phyloP scores from a whole-genome alignment of 495 filamentous ascomycete species.

The Hypoxylon subgilvum region DNA sequence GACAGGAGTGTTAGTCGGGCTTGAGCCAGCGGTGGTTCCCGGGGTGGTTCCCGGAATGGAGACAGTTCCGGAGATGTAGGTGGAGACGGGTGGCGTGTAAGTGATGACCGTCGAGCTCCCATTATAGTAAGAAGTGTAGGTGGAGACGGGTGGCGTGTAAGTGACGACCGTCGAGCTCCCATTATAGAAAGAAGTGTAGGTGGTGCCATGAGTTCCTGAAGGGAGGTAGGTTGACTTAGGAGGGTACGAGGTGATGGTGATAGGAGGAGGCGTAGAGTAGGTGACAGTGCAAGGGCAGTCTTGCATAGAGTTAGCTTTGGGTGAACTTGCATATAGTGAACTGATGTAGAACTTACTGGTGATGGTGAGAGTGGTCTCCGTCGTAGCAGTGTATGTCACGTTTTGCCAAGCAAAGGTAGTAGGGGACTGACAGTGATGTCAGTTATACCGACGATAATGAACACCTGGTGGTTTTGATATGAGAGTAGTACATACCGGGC shows the following conservation, averaged over 20 bases:
- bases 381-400: slow-evolving; percentile 43
- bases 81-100: slow-evolving; percentile 32
- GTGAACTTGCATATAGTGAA: neutral
- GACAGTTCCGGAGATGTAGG: slow-evolving; percentile 25
- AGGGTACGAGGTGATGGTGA: slow-evolving; percentile 21
- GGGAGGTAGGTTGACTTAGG: slow-evolving; percentile 11
- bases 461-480: neutral
- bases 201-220: slow-evolving; percentile 15
- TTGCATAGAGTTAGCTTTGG: slow-evolving; percentile 17
- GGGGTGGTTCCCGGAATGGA: no score
- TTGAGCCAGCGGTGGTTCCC: no score
- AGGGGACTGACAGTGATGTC: slow-evolving; percentile 25
- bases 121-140: slow-evolving; percentile 27
- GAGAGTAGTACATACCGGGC: slow-evolving; percentile 39
- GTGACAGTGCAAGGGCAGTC: slow-evolving; percentile 52
- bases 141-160: slow-evolving; percentile 32
- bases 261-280: slow-evolving; percentile 28
- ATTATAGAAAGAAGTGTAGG: slow-evolving; percentile 26
- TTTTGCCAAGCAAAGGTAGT: slow-evolving; percentile 40
- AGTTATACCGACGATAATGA: slow-evolving; percentile 2
- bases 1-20: slow-evolving; percentile 26
- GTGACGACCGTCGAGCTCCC: slow-evolving; percentile 27
- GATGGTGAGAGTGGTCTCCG: slow-evolving; percentile 46
- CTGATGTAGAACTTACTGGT: slow-evolving; percentile 38
- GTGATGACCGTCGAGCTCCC: slow-evolving; percentile 28